phyloP scores from a whole-genome alignment of 305 asterid genomes.

The Ajuga reptans region DNA sequence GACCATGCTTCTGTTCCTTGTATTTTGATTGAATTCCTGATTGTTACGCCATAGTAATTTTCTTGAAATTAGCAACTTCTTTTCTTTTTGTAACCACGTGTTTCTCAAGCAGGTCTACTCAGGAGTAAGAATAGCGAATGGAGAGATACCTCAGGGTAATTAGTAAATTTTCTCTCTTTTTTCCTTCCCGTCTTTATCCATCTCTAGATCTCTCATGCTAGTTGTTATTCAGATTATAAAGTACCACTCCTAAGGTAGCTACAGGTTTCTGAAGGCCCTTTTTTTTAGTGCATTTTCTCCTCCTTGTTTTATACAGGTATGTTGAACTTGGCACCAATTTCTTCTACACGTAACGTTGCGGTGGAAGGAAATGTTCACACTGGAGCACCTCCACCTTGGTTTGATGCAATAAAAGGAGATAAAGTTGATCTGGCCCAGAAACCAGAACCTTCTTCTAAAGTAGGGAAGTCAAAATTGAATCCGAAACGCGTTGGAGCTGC shows the following conservation, averaged over 20 bases:
- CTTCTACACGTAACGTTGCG: slow-evolving; percentile 34
- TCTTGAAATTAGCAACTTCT: neutral
- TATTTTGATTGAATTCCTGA: neutral
- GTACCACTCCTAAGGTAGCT: no score
- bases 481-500: slow-evolving; percentile 97
- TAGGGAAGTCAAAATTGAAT: slow-evolving; percentile 57
- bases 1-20: neutral
- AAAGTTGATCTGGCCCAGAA: slow-evolving; percentile 27
- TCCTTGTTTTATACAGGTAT: slow-evolving; percentile 28
- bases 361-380: slow-evolving; percentile 69
- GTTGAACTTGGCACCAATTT: slow-evolving; percentile 34
- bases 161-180: neutral
- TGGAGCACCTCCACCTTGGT: slow-evolving; percentile 96
- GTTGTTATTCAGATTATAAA: neutral
- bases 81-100: slow-evolving; percentile 10
- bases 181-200: neutral
- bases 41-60: neutral
- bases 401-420: slow-evolving; percentile 38
- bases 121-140: slow-evolving; percentile 29
- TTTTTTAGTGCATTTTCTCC: neutral
- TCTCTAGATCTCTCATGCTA: neutral
- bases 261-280: neutral
- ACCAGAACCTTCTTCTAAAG: slow-evolving; percentile 29
- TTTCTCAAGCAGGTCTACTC: slow-evolving; percentile 37
- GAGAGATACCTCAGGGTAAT: slow-evolving; percentile 35